Evolutionary conservation across 371 early-diverging fungal genomes (phyloP).

Genomic region (Syncephalastrum sp.): DNA sequence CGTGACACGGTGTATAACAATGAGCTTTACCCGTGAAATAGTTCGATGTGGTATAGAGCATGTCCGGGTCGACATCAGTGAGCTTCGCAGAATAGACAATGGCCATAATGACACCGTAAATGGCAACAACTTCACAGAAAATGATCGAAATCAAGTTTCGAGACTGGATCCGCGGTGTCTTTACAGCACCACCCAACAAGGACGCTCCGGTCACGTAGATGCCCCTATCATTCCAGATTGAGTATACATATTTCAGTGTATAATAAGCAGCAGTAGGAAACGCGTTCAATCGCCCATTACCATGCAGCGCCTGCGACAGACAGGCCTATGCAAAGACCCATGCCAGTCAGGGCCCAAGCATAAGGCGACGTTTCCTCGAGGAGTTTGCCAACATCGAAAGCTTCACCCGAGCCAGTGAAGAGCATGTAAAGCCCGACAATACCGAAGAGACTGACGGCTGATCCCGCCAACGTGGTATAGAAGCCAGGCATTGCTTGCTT

Average conservation of each 20-base stretch:
- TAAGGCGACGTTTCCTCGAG: constrained; percentile 81
- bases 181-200: constrained; percentile 91
- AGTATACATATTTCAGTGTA: background rate
- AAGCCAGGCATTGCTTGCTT: constrained; percentile 25
- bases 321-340: constrained; percentile 83
- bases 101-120: constrained; percentile 97
- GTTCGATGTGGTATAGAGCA: constrained; percentile 53
- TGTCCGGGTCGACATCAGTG: constrained; percentile 44
- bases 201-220: constrained; percentile 92
- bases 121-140: constrained; percentile 98
- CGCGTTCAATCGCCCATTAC: constrained; percentile 45
- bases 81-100: constrained; percentile 93
- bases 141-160: constrained; percentile 97
- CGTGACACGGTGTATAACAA: background rate
- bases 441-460: constrained; percentile 27
- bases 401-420: constrained; percentile 83
- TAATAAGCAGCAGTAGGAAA: constrained; percentile 2
- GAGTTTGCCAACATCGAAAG: constrained; percentile 83
- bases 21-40: constrained; percentile 56
- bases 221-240: constrained; percentile 63
- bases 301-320: constrained; percentile 96
- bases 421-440: constrained; percentile 77
- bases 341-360: constrained; percentile 90
- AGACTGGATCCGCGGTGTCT: constrained; percentile 91
- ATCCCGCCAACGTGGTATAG: constrained; percentile 28